Base-by-base conservation (phyloP, 225 moss, liverwort and hornwort genomes). In the Ulota crispa region DNA sequence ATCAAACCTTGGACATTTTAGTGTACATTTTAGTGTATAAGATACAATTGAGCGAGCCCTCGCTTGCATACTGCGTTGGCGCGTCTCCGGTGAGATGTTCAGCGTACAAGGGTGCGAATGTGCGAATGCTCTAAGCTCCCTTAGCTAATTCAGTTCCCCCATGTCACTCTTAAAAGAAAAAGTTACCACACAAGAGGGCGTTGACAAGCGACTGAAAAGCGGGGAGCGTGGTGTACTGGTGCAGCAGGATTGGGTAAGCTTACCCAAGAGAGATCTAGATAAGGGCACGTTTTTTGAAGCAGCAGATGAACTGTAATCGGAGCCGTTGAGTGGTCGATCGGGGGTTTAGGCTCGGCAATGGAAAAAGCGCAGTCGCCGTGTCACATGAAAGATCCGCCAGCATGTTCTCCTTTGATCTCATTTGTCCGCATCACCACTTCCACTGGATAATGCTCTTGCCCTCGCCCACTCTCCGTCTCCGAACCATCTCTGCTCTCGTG, bases 401-500 rank as follows among this genome's bases (percentile, higher is more conserved):
- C 68, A 73, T 67, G 67, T 65, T 75, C 52, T 65, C 19, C 36
- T 71, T 72, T 78, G 83, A 59, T 75, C 41, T 65, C n/a, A 43
- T 76, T 72, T 78, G 83, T 87, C 77, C 78, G 52, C 81, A 78
- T 39, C 81, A 13, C 64, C 52, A 36, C 73, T 63, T 80, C 67
- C 36, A 78, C 37, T 21, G 68, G 88, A 88, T 88, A 88, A 85
- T 85, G 85, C 73, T 77, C 41, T 26, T 16, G 50, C 50, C 5
- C 18, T 50, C 50, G 50, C 69, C 28, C 36, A 13, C 78, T 39
- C 31, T 34, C 30, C 36, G 66, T 57, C 50, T 39, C 65, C 72
- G 28, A n/a, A 55, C 73, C 62, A 11, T 55, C 59, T 57, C 34
- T 41, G 24, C 45, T 32, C 72, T 21, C 64, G 83, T 61, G 68